A percentile compares a stretch with the other conserved stretches of the same genome.
Conservation (phyloP, 192 early-diverging fungal genomes). For the Anaeromyces robustus region DNA sequence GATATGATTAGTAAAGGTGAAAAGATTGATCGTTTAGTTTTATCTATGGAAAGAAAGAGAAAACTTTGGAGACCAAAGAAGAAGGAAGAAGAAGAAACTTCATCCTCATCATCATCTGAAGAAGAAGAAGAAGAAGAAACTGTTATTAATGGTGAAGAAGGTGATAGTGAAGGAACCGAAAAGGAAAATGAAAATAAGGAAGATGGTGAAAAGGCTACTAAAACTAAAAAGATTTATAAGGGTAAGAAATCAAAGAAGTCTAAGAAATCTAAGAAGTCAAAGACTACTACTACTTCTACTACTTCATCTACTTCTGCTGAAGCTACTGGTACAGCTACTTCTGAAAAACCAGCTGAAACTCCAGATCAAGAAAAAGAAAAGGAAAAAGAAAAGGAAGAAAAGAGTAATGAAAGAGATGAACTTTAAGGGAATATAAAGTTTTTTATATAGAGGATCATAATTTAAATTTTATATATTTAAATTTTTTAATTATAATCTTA, state of each 20-base stretch:
- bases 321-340: constrained; percentile 1
- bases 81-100: constrained; percentile 3
- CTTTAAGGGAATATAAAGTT: neutral
- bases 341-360: constrained; percentile 9
- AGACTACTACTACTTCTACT: constrained; percentile 10
- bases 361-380: constrained; percentile 6
- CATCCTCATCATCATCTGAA: constrained; percentile 6
- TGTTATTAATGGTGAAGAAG: neutral
- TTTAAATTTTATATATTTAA: too few species aligned
- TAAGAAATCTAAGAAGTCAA: constrained; percentile 17
- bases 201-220: neutral
- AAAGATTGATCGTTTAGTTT: neutral
- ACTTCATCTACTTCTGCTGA: neutral
- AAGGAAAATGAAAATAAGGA: too few species aligned
- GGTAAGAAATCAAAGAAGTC: neutral
- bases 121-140: neutral
- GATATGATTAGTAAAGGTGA: neutral
- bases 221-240: neutral
- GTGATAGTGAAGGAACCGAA: too few species aligned
- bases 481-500: too few species aligned
- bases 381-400: constrained; percentile 10
- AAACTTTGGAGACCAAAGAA: constrained; percentile 1
- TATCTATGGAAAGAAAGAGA: neutral
- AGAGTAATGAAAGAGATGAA: constrained; percentile 9
- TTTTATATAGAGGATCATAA: neutral